Evolutionary conservation across 148 eudicot species (phyloP).

Genomic region (Oxyria digyna): DNA sequence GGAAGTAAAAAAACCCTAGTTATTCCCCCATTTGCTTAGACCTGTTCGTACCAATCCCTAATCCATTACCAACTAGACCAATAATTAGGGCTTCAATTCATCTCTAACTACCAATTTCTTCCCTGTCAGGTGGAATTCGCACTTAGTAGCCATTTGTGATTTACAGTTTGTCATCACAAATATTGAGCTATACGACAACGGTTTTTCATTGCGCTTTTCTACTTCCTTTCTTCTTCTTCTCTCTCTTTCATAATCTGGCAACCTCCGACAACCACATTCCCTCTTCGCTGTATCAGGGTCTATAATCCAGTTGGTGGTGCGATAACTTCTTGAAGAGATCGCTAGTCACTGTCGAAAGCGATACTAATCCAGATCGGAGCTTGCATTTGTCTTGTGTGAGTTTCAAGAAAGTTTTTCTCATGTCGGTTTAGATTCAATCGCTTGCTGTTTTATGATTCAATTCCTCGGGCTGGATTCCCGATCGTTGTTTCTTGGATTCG

Average conservation of each 20-base stretch:
- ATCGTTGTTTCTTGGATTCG: neutral
- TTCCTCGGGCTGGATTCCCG: too few species aligned
- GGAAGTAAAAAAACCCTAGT: neutral
- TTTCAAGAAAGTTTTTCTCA: neutral
- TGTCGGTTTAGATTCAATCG: neutral
- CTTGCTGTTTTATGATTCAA: too few species aligned
- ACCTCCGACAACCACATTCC: conserved; percentile 4
- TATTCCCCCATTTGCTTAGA: neutral
- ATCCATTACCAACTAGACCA: neutral
- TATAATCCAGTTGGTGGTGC: neutral
- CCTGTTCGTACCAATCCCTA: neutral
- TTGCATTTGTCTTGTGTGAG: neutral
- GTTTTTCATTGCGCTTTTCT: neutral
- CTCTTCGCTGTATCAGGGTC: conserved; percentile 2
- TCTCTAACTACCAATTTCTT: neutral
- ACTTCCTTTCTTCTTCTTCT: neutral
- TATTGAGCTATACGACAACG: neutral
- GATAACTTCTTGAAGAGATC: neutral
- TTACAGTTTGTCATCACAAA: conserved; percentile 1
- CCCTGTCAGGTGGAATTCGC: neutral
- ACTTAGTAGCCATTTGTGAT: neutral
- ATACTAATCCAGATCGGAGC: neutral
- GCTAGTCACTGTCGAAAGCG: neutral
- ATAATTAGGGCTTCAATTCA: neutral
- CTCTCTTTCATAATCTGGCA: neutral